Percentiles rank a stretch among this genome's conserved stretches.
Conservation (phyloP, 495 filamentous ascomycete species). For the Amorphotheca resinae region DNA sequence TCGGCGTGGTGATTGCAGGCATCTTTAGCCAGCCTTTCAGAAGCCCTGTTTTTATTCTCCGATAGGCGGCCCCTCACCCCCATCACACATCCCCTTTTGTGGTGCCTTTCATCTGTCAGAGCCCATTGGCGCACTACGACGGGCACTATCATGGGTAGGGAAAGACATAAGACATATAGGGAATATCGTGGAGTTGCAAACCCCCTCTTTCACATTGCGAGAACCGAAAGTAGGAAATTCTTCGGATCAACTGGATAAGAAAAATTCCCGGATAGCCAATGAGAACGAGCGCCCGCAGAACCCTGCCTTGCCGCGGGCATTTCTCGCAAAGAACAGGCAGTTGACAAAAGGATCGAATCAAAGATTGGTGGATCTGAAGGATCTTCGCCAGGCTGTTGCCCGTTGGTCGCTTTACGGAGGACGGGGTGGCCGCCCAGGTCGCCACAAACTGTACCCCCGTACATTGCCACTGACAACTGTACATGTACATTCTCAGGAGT, state of each 20-base stretch:
- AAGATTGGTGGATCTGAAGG: neutral
- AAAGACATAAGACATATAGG: conserved; percentile 7
- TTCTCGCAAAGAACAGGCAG: conserved; percentile 2
- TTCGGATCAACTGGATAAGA: conserved; percentile 15
- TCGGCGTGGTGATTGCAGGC: no score
- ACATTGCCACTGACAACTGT: neutral
- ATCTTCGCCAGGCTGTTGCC: neutral
- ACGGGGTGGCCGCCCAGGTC: no score
- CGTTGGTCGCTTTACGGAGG: conserved; percentile 1
- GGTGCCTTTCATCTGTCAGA: neutral
- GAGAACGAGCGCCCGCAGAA: conserved; percentile 1
- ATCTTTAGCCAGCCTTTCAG: neutral
- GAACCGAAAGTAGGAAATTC: conserved; percentile 10
- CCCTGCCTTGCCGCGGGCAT: conserved; percentile 1
- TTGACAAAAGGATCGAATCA: conserved; percentile 1
- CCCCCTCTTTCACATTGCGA: conserved; percentile 5
- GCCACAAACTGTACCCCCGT: no score
- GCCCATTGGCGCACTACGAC: neutral
- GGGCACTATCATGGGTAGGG: conserved; percentile 6
- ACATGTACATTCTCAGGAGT: neutral
- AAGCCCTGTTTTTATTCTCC: neutral
- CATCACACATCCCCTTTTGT: conserved; percentile 1
- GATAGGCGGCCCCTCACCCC: neutral
- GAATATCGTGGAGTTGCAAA: neutral
- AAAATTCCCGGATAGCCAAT: conserved; percentile 11